Evolutionary conservation across 306 rosid species (phyloP).

Genomic region (Trifolium repens): DNA sequence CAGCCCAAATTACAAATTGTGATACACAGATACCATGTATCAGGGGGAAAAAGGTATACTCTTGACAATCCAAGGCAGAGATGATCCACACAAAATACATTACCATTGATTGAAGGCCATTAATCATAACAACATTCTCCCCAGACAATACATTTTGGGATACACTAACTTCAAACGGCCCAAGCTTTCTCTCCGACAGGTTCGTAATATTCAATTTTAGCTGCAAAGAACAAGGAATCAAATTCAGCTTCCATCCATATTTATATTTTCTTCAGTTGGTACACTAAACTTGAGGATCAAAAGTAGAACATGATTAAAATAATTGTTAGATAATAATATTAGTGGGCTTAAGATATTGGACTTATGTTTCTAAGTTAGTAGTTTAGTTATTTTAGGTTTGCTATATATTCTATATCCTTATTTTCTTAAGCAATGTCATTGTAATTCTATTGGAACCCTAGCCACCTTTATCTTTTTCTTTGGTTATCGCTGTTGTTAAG

Average conservation of each 20-base stretch:
- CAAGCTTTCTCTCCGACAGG: constrained; percentile 77
- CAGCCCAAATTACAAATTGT: constrained; percentile 32
- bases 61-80: constrained; percentile 32
- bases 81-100: constrained; percentile 38
- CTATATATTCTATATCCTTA: too few relatives aligned
- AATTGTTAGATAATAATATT: too few relatives aligned
- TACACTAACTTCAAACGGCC: constrained; percentile 87
- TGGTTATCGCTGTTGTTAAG: too few relatives aligned
- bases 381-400: too few relatives aligned
- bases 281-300: constrained; percentile 12
- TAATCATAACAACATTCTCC: constrained; percentile 67
- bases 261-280: not conserved
- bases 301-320: constrained; percentile 34
- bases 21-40: constrained; percentile 26
- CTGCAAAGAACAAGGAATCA: constrained; percentile 57
- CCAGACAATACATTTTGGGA: constrained; percentile 58
- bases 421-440: too few relatives aligned
- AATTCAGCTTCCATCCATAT: constrained; percentile 48
- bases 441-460: too few relatives aligned
- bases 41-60: constrained; percentile 16
- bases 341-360: too few relatives aligned
- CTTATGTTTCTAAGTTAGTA: too few relatives aligned
- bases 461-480: too few relatives aligned
- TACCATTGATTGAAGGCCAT: constrained; percentile 91
- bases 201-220: constrained; percentile 71